Conservation (phyloP, 2,329 filamentous ascomycete genomes). For the Cercospora sp. region DNA sequence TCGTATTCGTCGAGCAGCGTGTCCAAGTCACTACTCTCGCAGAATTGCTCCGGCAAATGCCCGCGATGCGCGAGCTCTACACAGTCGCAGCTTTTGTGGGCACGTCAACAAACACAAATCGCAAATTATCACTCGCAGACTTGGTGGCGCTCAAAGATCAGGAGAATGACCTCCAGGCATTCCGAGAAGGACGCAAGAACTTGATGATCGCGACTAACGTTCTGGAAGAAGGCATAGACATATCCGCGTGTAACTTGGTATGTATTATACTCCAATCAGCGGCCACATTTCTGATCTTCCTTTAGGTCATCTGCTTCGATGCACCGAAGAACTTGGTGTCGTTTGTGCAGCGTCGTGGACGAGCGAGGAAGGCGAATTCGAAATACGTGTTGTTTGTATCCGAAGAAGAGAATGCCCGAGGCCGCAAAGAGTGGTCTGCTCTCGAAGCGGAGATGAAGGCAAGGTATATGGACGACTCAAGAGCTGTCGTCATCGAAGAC, state of each 20-base stretch:
- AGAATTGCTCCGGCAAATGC: conserved; percentile 24
- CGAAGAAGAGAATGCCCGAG: conserved; percentile 38
- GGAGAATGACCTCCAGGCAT: conserved; percentile 54
- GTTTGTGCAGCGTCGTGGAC: conserved; percentile 65
- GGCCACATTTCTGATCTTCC: neutral
- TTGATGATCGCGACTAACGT: conserved; percentile 60
- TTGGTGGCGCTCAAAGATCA: conserved; percentile 52
- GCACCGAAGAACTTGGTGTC: conserved; percentile 62
- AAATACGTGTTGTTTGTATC: conserved; percentile 53
- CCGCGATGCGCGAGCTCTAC: conserved; percentile 39
- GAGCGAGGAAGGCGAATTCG: conserved; percentile 60
- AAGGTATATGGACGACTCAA: conserved; percentile 65
- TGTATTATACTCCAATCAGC: neutral
- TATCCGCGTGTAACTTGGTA: conserved; percentile 62
- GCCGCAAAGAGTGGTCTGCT: conserved; percentile 58
- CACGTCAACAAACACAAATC: conserved; percentile 44
- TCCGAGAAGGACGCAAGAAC: conserved; percentile 55
- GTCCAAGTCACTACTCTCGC: conserved; percentile 45
- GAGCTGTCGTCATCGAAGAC: conserved; percentile 44
- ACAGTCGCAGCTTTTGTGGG: conserved; percentile 56
- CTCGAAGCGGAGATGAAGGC: conserved; percentile 73
- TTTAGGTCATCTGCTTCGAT: conserved; percentile 60
- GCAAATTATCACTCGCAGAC: conserved; percentile 52
- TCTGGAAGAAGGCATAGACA: conserved; percentile 62
- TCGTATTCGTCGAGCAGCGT: conserved; percentile 52